Percentiles rank a stretch among this genome's conserved stretches.
These are phyloP conservation scores for Chaetomium globosum DNA, from an alignment of 2,329 filamentous ascomycete species.

Conservation along the genomic window DNA sequence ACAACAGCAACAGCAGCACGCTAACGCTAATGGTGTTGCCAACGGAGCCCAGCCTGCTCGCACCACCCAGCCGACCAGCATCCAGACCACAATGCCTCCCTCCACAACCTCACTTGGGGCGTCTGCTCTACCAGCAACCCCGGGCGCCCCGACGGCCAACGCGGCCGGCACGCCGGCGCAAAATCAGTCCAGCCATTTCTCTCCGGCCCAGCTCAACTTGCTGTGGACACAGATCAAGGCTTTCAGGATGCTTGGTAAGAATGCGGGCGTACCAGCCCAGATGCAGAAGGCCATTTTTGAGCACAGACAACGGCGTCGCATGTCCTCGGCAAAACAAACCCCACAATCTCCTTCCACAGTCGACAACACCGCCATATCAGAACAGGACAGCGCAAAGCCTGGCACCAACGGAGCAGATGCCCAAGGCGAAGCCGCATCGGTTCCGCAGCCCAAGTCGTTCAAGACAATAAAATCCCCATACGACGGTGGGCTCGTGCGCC, in stretches of 20 bases:
- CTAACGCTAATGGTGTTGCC: conserved; percentile 52
- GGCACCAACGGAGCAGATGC: conserved; percentile 46
- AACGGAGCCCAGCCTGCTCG: conserved; percentile 54
- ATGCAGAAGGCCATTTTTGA: conserved; percentile 84
- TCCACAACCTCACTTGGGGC: conserved; percentile 43
- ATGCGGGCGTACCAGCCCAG: conserved; percentile 74
- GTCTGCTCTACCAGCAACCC: conserved; percentile 45
- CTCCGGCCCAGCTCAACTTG: conserved; percentile 74
- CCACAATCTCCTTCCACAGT: conserved; percentile 46
- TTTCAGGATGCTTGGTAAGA: conserved; percentile 88
- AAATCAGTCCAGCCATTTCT: conserved; percentile 61
- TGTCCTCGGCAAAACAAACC: conserved; percentile 54
- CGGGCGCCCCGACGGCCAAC: conserved; percentile 40
- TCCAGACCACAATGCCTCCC: conserved; percentile 44
- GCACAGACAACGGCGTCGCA: conserved; percentile 67
- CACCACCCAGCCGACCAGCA: conserved; percentile 43
- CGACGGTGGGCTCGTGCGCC: conserved; percentile 54
- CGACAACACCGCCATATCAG: conserved; percentile 34
- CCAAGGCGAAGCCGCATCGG: conserved; percentile 30
- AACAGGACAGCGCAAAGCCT: conserved; percentile 44
- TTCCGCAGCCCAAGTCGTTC: conserved; percentile 50
- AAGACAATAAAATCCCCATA: conserved; percentile 78
- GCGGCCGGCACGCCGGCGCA: conserved; percentile 38
- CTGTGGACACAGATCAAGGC: conserved; percentile 86
- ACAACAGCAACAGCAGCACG: conserved; percentile 50